Evolutionary conservation across 23 red algal species (phyloP), one percentile per base, ranked within the genome.

Genomic region (Chondrus crispus): DNA sequence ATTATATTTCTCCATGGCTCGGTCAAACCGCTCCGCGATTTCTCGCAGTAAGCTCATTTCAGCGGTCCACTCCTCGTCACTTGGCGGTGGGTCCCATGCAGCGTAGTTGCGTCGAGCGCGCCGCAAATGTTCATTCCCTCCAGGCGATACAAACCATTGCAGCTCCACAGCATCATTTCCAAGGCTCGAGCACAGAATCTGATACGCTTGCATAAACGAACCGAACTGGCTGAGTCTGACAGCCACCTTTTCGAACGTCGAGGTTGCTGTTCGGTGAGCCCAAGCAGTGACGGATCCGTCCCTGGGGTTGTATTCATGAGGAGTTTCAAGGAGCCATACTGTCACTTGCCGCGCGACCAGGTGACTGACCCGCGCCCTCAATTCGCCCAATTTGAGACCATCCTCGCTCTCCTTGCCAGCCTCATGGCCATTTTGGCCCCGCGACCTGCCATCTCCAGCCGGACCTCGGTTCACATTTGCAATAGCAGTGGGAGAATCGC

Each of bases 71-170:
- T 89, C 85, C 22, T 78, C 69, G 66, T 89, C 72, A 24, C 35
- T 89, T 62, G 85, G 85, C 13, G 85, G 85, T 26, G 85, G 85
- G 36, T 89, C 85, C 85, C 85, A 89, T 18, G 85, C 85, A 22
- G 36, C 40, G 42, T 89, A 89, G 39, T 89, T 89, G n/a, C 70
- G 85, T 8, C 85, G 66, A 60, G 85, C 85, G 45, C 69, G 69
- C 20, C 60, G 19, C 4, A 69, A 33, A 75, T 69, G 41, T 9
- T 35, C 26, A 37, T 11, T 55, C 48, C 48, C 85, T 48, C 35
- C 42, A 32, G 85, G 85, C 14, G 24, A 52, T 18, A 58, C 60
- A 55, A 89, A 89, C 85, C 85, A 89, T 24, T 66, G 41, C 36
- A 89, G 42, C 29, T 79, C 85, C 3, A 77, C 66, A n/a, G 30